Percentiles rank a stretch among this genome's conserved stretches.
phyloP scores from a whole-genome alignment of 305 asterid genomes.

The Fraxinus xanthoxyloides region DNA sequence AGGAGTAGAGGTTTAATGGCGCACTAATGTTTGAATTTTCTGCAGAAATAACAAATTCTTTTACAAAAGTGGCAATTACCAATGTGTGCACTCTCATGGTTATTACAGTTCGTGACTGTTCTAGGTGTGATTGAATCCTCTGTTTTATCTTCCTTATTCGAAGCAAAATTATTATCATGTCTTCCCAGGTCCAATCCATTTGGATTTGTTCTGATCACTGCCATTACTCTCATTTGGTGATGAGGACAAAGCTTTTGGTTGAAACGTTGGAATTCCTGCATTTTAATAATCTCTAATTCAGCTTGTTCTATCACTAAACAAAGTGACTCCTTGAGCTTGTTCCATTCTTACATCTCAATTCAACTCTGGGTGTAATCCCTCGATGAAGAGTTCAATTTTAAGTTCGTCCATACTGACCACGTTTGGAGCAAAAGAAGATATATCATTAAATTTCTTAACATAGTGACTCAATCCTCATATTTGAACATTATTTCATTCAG shows the following conservation, averaged over 20 bases:
- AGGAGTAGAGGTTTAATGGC: background rate
- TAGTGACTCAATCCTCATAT: background rate
- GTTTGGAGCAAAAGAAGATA: background rate
- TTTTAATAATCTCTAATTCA: background rate
- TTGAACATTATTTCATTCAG: background rate
- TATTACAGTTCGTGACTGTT: background rate
- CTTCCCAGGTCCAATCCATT: background rate
- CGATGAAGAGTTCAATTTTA: background rate
- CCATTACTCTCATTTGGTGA: background rate
- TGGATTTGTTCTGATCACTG: background rate
- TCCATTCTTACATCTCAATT: background rate
- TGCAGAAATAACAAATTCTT: background rate
- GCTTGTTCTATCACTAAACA: background rate
- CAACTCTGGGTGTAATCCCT: background rate
- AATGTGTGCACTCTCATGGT: background rate
- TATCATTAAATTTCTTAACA: background rate
- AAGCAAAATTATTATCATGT: background rate
- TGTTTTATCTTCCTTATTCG: background rate
- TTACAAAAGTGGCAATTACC: background rate
- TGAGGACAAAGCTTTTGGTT: background rate
- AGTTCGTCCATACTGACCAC: background rate
- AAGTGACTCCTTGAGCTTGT: background rate
- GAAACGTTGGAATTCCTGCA: background rate
- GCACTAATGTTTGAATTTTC: background rate
- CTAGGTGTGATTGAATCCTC: background rate